Conservation (phyloP, 768 basidiomycete genomes). For the Galerina sulciceps region DNA sequence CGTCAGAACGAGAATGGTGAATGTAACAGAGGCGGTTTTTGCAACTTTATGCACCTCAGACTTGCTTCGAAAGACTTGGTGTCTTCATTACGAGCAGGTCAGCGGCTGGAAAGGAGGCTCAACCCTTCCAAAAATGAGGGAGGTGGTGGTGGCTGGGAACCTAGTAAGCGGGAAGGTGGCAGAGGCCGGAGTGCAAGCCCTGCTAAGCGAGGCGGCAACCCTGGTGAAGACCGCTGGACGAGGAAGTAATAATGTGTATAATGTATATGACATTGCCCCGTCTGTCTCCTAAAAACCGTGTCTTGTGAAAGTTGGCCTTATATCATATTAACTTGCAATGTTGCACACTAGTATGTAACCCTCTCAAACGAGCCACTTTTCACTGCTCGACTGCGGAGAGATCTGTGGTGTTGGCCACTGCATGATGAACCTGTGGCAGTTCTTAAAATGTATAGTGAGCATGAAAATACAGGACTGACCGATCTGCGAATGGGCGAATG, state of each 20-base stretch:
- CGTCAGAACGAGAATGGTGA: constrained; percentile 98
- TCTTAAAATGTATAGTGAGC: neutral
- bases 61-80: constrained; percentile 87
- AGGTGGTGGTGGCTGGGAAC: constrained; percentile 87
- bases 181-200: constrained; percentile 80
- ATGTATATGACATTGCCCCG: too few relatives aligned
- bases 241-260: constrained; percentile 52
- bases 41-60: constrained; percentile 98
- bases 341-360: neutral
- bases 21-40: constrained; percentile 97
- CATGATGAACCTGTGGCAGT: constrained; percentile 65
- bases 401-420: constrained; percentile 77
- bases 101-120: constrained; percentile 79
- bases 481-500: constrained; percentile 80
- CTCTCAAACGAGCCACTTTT: constrained; percentile 16
- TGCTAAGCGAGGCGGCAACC: constrained; percentile 57
- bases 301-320: neutral
- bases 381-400: constrained; percentile 7
- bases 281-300: neutral
- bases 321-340: neutral
- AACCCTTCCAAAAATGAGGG: constrained; percentile 66
- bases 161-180: constrained; percentile 66
- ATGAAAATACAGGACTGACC: constrained; percentile 43
- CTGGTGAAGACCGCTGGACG: constrained; percentile 81
- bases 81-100: constrained; percentile 76